Percentiles rank a stretch among this genome's conserved stretches.
Conservation (phyloP, 768 basidiomycete genomes). For the Hemileccinum impolitum region DNA sequence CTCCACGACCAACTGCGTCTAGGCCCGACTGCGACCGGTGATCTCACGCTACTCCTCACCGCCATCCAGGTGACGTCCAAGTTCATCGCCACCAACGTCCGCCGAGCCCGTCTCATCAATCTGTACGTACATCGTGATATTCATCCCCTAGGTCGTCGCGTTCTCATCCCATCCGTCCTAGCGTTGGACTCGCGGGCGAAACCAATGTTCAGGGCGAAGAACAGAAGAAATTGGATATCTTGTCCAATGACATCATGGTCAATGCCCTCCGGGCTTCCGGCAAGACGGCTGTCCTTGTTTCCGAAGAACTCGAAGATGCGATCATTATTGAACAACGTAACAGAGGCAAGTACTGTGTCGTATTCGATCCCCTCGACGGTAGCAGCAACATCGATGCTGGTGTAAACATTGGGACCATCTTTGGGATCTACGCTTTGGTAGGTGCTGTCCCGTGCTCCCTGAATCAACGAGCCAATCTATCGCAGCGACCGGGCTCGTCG, state of each 20-base stretch:
- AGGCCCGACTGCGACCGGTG: slow-evolving; percentile 83
- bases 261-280: slow-evolving; percentile 96
- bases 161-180: slow-evolving; percentile 28
- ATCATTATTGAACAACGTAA: slow-evolving; percentile 81
- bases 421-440: slow-evolving; percentile 92
- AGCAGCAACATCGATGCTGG: slow-evolving; percentile 98
- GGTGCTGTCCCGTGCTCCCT: slow-evolving; percentile 30
- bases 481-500: slow-evolving; percentile 66
- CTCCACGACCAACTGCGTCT: slow-evolving; percentile 80
- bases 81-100: slow-evolving; percentile 97
- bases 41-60: slow-evolving; percentile 89
- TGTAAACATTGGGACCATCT: slow-evolving; percentile 97
- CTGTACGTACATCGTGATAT: slow-evolving; percentile 53
- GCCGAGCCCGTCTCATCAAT: slow-evolving; percentile 95
- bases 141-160: neutral
- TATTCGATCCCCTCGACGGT: slow-evolving; percentile 97
- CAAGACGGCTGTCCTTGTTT: slow-evolving; percentile 94
- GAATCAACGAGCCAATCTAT: neutral
- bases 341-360: slow-evolving; percentile 92
- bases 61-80: slow-evolving; percentile 96
- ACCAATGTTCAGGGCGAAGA: slow-evolving; percentile 98
- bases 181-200: slow-evolving; percentile 95
- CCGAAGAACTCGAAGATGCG: slow-evolving; percentile 92
- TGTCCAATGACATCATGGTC: slow-evolving; percentile 99
- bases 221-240: slow-evolving; percentile 98